Percentiles rank a stretch among this genome's conserved stretches.
Evolutionary conservation across 345 rosid species (phyloP).

Genomic region (Leavenworthia alabamica): DNA sequence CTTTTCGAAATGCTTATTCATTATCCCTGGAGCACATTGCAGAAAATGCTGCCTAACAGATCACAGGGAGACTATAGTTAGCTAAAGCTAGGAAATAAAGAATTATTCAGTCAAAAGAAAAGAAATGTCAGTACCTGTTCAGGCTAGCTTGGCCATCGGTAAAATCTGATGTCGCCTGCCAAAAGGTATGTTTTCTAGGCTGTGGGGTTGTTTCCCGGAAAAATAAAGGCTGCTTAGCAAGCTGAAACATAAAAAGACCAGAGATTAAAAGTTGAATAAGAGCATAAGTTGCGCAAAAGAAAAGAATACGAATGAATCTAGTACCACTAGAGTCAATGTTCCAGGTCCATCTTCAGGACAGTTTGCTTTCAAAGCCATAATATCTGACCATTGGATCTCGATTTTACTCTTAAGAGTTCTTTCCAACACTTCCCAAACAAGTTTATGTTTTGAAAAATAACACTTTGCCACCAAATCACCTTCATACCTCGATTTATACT

Average conservation of each 20-base stretch:
- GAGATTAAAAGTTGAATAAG: conserved; percentile 9
- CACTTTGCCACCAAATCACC: conserved; percentile 99
- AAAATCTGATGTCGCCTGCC: conserved; percentile 99
- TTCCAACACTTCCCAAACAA: conserved; percentile 98
- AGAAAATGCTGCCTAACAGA: conserved; percentile 79
- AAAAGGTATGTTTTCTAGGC: conserved; percentile 94
- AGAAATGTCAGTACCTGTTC: conserved; percentile 45
- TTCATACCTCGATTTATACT: conserved; percentile 95
- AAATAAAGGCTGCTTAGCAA: conserved; percentile 91
- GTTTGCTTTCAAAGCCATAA: conserved; percentile 78
- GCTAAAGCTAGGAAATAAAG: background rate
- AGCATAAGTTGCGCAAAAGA: background rate
- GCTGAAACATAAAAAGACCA: conserved; percentile 40
- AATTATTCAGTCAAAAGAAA: background rate
- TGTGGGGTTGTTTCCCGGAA: conserved; percentile 97
- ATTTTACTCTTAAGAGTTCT: conserved; percentile 96
- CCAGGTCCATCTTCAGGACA: conserved; percentile 84
- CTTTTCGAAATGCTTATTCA: conserved; percentile 89
- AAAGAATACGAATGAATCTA: background rate
- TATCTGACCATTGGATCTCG: conserved; percentile 98
- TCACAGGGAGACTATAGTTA: background rate
- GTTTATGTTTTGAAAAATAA: conserved; percentile 96
- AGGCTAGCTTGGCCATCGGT: conserved; percentile 94
- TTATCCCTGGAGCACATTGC: conserved; percentile 82
- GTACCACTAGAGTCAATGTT: conserved; percentile 82